Conservation (phyloP, 331 rosid species). For the Dryas integrifolia region DNA sequence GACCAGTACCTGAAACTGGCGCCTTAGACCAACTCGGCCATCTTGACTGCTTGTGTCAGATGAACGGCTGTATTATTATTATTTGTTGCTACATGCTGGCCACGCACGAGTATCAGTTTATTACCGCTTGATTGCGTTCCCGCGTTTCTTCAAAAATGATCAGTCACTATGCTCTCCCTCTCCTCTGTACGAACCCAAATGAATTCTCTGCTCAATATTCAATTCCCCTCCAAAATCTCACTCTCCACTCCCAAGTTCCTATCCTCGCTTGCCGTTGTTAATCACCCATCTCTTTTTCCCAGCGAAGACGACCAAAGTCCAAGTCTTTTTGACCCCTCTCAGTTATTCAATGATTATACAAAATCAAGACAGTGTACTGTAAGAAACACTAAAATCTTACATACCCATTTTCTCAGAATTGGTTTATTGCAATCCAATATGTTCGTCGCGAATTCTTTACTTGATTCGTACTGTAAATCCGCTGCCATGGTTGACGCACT, state of each 20-base stretch:
- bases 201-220: constrained; percentile 36
- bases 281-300: constrained; percentile 25
- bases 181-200: constrained; percentile 15
- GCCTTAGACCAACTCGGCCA: constrained; percentile 73
- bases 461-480: constrained; percentile 46
- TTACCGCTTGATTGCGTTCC: background rate
- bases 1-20: constrained; percentile 65
- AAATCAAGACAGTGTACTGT: constrained; percentile 24
- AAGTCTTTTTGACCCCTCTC: constrained; percentile 34
- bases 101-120: background rate
- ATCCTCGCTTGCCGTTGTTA: constrained; percentile 34
- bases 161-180: background rate
- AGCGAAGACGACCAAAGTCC: constrained; percentile 19
- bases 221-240: constrained; percentile 28
- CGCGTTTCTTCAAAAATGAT: constrained; percentile 11
- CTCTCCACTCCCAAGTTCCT: constrained; percentile 32
- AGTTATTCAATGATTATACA: constrained; percentile 39
- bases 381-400: constrained; percentile 41
- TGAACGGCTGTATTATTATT: too few relatives aligned
- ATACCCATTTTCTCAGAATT: constrained; percentile 44
- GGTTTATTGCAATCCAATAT: constrained; percentile 39
- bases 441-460: constrained; percentile 45
- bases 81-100: too few relatives aligned
- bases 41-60: constrained; percentile 24
- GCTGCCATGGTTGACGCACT: constrained; percentile 47